phyloP scores from a whole-genome alignment of 208 protist genomes.

The Eutreptiella sp. region DNA sequence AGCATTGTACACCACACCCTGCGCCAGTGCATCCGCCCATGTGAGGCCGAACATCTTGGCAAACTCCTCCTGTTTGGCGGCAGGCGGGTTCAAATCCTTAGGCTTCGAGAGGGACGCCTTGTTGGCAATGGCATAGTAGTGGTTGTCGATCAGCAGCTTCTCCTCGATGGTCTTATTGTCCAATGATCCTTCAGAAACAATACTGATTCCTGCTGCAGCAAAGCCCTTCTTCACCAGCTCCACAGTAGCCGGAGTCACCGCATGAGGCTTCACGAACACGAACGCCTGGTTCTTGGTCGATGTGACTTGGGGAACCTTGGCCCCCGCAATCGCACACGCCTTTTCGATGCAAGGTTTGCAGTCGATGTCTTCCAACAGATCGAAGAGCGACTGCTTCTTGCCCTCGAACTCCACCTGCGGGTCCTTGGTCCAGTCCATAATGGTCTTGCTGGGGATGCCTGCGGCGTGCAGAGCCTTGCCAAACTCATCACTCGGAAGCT shows the following conservation, averaged over 20 bases:
- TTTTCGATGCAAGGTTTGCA: neutral
- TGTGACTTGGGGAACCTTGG: too few relatives aligned
- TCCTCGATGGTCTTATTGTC: slow-evolving; percentile 42
- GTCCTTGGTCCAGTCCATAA: slow-evolving; percentile 33
- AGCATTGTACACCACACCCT: slow-evolving; percentile 59
- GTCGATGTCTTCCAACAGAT: slow-evolving; percentile 23
- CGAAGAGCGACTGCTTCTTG: slow-evolving; percentile 23
- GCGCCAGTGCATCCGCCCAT: slow-evolving; percentile 49
- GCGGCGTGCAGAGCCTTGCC: slow-evolving; percentile 22
- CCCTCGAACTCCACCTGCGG: slow-evolving; percentile 29
- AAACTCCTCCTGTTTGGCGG: slow-evolving; percentile 37
- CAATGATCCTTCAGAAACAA: slow-evolving; percentile 49
- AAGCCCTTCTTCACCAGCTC: slow-evolving; percentile 45
- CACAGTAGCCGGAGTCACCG: slow-evolving; percentile 40
- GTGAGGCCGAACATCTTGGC: slow-evolving; percentile 39
- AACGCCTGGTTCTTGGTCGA: slow-evolving; percentile 56
- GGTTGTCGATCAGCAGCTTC: slow-evolving; percentile 50
- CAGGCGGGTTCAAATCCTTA: slow-evolving; percentile 38
- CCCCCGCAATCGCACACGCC: too few relatives aligned
- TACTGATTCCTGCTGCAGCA: slow-evolving; percentile 40
- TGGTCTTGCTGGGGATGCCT: slow-evolving; percentile 16
- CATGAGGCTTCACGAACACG: slow-evolving; percentile 66
- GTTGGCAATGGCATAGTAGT: slow-evolving; percentile 51
- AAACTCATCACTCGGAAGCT: slow-evolving; percentile 54
- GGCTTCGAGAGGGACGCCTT: slow-evolving; percentile 46